These are phyloP conservation scores for Themeda triandra DNA, from an alignment of 176 grass and related monocot genomes.

Conservation along the genomic window DNA sequence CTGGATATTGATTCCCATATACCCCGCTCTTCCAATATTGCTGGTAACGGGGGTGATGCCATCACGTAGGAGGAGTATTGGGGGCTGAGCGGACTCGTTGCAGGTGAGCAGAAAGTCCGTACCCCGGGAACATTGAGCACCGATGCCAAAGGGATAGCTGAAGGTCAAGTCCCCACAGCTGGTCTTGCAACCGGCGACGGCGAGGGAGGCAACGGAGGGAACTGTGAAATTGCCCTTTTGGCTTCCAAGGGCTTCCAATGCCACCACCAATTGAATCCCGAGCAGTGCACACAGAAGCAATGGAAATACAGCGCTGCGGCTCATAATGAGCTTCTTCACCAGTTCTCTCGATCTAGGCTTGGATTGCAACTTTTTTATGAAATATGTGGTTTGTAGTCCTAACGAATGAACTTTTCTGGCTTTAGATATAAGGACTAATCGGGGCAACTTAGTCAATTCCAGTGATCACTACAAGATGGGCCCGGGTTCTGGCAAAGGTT, in stretches of 20 bases:
- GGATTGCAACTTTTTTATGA: no score
- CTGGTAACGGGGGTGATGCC: background rate
- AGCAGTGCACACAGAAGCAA: background rate
- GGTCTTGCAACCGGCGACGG: background rate
- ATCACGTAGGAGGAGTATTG: constrained; percentile 17
- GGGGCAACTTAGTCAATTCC: no score
- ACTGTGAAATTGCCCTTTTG: background rate
- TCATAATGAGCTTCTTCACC: background rate
- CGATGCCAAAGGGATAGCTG: constrained; percentile 35
- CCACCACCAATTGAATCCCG: background rate
- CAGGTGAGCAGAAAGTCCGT: constrained; percentile 30
- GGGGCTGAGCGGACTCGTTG: background rate
- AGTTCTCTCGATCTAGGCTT: no score
- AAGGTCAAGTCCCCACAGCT: constrained; percentile 10
- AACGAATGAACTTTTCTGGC: no score
- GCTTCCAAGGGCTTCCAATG: background rate
- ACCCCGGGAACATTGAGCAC: constrained; percentile 7
- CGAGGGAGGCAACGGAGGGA: background rate
- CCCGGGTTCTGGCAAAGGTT: no score
- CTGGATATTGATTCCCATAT: background rate
- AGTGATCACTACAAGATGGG: no score
- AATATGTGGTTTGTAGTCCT: no score
- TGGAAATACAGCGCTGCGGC: background rate
- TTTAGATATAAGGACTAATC: no score
- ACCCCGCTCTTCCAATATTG: background rate